A percentile compares a stretch with the other conserved stretches of the same genome.
Conservation (phyloP, 2,329 filamentous ascomycete species). For the Coniochaeta prunicola region DNA sequence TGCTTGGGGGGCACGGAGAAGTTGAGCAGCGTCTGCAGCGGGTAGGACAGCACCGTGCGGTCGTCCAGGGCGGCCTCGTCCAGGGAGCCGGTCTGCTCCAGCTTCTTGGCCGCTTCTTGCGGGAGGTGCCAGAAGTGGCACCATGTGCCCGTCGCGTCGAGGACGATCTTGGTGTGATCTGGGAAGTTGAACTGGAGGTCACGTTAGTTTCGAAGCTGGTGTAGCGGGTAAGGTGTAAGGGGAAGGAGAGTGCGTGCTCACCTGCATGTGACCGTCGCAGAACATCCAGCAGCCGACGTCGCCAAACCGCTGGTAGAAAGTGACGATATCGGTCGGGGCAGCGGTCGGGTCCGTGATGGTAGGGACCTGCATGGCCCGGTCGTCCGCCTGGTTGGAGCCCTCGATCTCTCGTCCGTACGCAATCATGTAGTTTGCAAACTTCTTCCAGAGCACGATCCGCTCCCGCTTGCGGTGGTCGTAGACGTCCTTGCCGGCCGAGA, state of each 20-base stretch:
- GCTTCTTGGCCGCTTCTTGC: slow-evolving; percentile 58
- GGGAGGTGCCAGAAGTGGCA: slow-evolving; percentile 74
- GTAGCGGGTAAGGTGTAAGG: background rate
- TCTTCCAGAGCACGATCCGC: slow-evolving; percentile 62
- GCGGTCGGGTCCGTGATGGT: slow-evolving; percentile 30
- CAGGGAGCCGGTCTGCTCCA: slow-evolving; percentile 59
- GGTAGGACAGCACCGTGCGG: slow-evolving; percentile 64
- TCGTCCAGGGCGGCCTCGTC: slow-evolving; percentile 63
- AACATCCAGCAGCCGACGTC: slow-evolving; percentile 80
- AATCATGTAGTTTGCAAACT: slow-evolving; percentile 69
- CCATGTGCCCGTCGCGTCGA: slow-evolving; percentile 67
- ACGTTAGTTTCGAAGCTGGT: slow-evolving; percentile 15
- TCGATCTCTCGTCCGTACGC: slow-evolving; percentile 66
- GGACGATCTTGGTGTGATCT: slow-evolving; percentile 77
- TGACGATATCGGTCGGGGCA: slow-evolving; percentile 54
- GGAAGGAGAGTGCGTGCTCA: slow-evolving; percentile 25
- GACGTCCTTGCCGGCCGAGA: slow-evolving; percentile 55
- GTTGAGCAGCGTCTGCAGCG: slow-evolving; percentile 66
- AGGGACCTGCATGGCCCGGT: slow-evolving; percentile 31
- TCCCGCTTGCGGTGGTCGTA: slow-evolving; percentile 61
- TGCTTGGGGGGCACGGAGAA: slow-evolving; percentile 44
- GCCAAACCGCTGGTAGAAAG: slow-evolving; percentile 75
- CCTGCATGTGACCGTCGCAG: slow-evolving; percentile 70
- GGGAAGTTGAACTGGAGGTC: slow-evolving; percentile 69
- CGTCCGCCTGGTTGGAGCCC: slow-evolving; percentile 36